Evolutionary conservation across 2,329 filamentous ascomycete genomes (phyloP).

Genomic region (Aschersonia sp.): DNA sequence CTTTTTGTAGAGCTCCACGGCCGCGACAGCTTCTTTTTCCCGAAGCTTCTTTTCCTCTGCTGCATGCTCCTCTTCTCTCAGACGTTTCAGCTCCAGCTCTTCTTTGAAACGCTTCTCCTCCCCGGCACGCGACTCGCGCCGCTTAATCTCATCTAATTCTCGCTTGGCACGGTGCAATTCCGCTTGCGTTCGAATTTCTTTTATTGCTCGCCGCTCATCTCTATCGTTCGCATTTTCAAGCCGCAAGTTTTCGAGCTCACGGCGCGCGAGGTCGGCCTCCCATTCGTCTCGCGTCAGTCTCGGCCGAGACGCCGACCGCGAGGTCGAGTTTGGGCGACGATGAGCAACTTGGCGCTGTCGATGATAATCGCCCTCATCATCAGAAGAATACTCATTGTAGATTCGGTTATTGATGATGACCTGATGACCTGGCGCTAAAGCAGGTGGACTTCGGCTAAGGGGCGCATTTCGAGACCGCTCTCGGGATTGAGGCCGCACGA

Average conservation of each 20-base stretch:
- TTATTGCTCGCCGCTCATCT: constrained; percentile 19
- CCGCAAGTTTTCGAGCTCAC: constrained; percentile 30
- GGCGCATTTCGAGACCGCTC: constrained; percentile 24
- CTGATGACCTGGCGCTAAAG: constrained; percentile 18
- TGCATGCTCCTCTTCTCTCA: constrained; percentile 29
- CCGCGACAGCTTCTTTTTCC: constrained; percentile 31
- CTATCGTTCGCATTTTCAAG: constrained; percentile 24
- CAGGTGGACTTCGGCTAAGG: constrained; percentile 24
- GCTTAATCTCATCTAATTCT: constrained; percentile 32
- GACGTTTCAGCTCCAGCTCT: constrained; percentile 33
- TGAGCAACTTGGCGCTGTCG: constrained; percentile 11
- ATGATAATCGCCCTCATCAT: constrained; percentile 18
- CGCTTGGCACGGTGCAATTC: constrained; percentile 34
- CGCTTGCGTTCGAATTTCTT: constrained; percentile 29
- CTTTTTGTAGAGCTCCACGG: constrained; percentile 35
- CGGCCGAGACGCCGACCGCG: constrained; percentile 13
- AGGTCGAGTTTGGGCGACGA: constrained; percentile 13
- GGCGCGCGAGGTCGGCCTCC: constrained; percentile 22
- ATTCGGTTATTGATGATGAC: constrained; percentile 45
- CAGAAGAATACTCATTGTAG: constrained; percentile 33
- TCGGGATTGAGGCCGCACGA: constrained; percentile 22
- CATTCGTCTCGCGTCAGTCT: constrained; percentile 26
- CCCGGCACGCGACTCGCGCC: constrained; percentile 29
- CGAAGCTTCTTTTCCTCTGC: constrained; percentile 27
- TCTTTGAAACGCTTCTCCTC: constrained; percentile 36